A percentile compares a stretch with the other conserved stretches of the same genome.
Evolutionary conservation across 176 grass and related monocot genomes (phyloP).

Genomic region (Canna indica): DNA sequence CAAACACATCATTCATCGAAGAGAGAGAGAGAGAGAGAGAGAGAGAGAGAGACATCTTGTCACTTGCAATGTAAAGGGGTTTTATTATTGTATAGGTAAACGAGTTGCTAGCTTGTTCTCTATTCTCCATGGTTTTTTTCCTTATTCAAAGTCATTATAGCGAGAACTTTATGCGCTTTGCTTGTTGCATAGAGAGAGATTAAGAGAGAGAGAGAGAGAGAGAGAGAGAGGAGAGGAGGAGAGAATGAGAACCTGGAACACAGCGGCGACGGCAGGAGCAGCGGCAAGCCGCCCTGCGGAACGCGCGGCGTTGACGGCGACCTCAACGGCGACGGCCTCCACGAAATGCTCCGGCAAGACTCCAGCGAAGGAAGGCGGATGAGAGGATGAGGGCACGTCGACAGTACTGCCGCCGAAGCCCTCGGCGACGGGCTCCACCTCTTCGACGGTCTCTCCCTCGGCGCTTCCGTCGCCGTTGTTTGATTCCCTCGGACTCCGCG

Average conservation of each 20-base stretch:
- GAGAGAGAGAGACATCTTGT: too few relatives aligned
- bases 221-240: neutral
- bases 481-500: too few relatives aligned
- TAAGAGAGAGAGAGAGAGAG: neutral
- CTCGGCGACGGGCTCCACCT: too few relatives aligned
- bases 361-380: neutral
- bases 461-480: too few relatives aligned
- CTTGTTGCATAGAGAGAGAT: neutral
- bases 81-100: too few relatives aligned
- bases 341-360: constrained; percentile 5
- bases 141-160: neutral
- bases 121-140: too few relatives aligned
- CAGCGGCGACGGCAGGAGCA: neutral
- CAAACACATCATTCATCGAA: too few relatives aligned
- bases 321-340: neutral
- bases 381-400: neutral
- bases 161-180: neutral
- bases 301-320: neutral
- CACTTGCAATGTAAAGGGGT: too few relatives aligned
- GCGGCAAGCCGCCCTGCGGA: neutral
- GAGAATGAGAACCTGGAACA: constrained; percentile 1
- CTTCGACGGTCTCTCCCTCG: neutral
- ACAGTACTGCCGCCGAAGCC: neutral
- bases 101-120: too few relatives aligned
- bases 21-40: too few relatives aligned